These are phyloP conservation scores for Salicornia ramosissima DNA, from an alignment of 148 eudicot genomes.

Conservation along the genomic window DNA sequence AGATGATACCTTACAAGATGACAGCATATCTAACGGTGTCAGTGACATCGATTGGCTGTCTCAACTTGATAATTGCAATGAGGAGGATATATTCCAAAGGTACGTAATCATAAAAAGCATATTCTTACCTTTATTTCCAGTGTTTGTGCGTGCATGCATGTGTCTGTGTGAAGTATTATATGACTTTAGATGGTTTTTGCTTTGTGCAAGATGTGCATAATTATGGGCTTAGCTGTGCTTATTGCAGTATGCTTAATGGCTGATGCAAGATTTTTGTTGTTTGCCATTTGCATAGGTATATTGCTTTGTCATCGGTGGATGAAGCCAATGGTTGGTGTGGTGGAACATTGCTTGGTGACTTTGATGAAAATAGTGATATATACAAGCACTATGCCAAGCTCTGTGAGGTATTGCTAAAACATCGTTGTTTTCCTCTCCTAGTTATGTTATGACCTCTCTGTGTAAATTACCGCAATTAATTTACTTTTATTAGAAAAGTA, in stretches of 20 bases:
- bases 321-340: conserved; percentile 93
- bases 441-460: background rate
- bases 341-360: conserved; percentile 90
- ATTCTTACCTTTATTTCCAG: no score
- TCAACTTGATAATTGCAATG: conserved; percentile 38
- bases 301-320: conserved; percentile 68
- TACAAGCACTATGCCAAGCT: conserved; percentile 84
- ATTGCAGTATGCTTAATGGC: background rate
- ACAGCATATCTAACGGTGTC: conserved; percentile 33
- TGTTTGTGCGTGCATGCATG: background rate
- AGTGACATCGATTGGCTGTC: conserved; percentile 61
- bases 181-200: background rate
- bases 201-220: background rate
- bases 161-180: background rate
- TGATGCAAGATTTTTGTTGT: background rate
- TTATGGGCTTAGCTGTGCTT: background rate
- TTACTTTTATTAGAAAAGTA: background rate
- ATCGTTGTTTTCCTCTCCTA: background rate
- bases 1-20: conserved; percentile 33
- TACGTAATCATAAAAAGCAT: no score
- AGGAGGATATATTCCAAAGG: conserved; percentile 72
- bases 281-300: conserved; percentile 47
- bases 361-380: conserved; percentile 82
- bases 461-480: background rate
- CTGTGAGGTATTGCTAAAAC: conserved; percentile 53